Conservation (phyloP, 2,329 filamentous ascomycete species). For the Tricladium varicosporioides region DNA sequence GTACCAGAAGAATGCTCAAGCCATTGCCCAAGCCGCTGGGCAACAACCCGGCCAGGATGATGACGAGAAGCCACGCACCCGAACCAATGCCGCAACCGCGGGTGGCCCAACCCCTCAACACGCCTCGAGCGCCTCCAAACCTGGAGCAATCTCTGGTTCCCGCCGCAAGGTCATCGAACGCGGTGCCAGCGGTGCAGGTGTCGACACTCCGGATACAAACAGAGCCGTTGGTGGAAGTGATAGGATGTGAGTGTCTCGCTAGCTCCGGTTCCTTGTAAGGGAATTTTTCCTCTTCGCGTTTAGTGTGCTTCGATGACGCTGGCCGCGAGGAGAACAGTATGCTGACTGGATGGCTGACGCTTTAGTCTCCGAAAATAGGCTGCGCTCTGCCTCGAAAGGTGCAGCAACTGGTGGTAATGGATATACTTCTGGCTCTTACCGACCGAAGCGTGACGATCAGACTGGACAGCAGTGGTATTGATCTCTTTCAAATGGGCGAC, state of each 20-base stretch:
- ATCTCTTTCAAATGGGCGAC: slow-evolving; percentile 29
- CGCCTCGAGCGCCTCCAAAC: slow-evolving; percentile 61
- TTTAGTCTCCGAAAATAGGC: slow-evolving; percentile 82
- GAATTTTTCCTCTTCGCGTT: slow-evolving; percentile 80
- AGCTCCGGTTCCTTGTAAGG: slow-evolving; percentile 71
- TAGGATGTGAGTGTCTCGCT: slow-evolving; percentile 87
- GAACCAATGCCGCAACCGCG: slow-evolving; percentile 63
- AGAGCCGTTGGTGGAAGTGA: slow-evolving; percentile 77
- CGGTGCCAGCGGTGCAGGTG: slow-evolving; percentile 50
- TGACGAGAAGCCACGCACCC: slow-evolving; percentile 72
- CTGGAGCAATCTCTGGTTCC: slow-evolving; percentile 70
- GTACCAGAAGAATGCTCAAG: slow-evolving; percentile 98
- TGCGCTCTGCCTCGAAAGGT: slow-evolving; percentile 79
- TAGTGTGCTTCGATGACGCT: slow-evolving; percentile 74
- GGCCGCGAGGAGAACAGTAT: slow-evolving; percentile 67
- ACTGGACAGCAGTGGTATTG: slow-evolving; percentile 37
- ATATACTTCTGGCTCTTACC: slow-evolving; percentile 45
- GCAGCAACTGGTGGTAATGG: slow-evolving; percentile 47
- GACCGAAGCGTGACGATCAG: slow-evolving; percentile 50
- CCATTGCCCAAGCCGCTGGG: slow-evolving; percentile 79
- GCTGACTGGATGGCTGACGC: slow-evolving; percentile 77
- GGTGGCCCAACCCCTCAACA: slow-evolving; percentile 53
- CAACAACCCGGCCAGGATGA: slow-evolving; percentile 65
- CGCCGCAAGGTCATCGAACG: slow-evolving; percentile 83
- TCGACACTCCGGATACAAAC: slow-evolving; percentile 69